Evolutionary conservation across 2,329 filamentous ascomycete genomes (phyloP).

Genomic region (Pseudogymnoascus sp.): DNA sequence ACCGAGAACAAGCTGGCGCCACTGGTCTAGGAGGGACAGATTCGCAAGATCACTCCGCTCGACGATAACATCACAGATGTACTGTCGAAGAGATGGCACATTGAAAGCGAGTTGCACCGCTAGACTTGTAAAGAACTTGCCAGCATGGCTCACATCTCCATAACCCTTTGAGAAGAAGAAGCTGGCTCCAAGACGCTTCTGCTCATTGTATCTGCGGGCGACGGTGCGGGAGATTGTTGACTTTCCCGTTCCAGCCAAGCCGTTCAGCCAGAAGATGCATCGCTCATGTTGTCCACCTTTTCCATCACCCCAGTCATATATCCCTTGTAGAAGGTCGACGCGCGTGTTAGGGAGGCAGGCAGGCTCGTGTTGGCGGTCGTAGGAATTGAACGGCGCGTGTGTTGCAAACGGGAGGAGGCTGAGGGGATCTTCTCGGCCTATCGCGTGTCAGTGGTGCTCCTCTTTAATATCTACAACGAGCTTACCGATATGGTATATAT

Average conservation of each 20-base stretch:
- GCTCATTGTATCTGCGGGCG: constrained; percentile 17
- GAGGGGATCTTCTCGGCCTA: background rate
- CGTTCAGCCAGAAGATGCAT: constrained; percentile 29
- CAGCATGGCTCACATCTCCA: constrained; percentile 12
- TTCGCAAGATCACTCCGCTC: no score
- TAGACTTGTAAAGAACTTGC: constrained; percentile 13
- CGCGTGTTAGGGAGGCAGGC: constrained; percentile 21
- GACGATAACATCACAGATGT: no score
- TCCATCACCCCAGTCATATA: constrained; percentile 17
- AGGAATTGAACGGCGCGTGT: constrained; percentile 19
- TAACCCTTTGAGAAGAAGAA: background rate
- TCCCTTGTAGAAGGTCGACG: constrained; percentile 19
- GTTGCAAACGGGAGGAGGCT: constrained; percentile 11
- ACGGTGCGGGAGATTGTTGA: constrained; percentile 30
- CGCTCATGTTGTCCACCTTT: constrained; percentile 12
- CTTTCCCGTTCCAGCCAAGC: constrained; percentile 31
- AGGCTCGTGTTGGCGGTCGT: constrained; percentile 17
- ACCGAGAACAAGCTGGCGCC: no score
- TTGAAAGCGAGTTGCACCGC: constrained; percentile 12
- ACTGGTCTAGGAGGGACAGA: no score
- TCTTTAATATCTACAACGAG: background rate
- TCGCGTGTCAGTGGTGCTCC: background rate
- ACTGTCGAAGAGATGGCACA: no score
- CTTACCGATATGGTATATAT: background rate
- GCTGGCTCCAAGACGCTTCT: background rate